Base-by-base conservation (phyloP, 2,329 filamentous ascomycete genomes). In the Xenosphaeropsis pyriputrescens region DNA sequence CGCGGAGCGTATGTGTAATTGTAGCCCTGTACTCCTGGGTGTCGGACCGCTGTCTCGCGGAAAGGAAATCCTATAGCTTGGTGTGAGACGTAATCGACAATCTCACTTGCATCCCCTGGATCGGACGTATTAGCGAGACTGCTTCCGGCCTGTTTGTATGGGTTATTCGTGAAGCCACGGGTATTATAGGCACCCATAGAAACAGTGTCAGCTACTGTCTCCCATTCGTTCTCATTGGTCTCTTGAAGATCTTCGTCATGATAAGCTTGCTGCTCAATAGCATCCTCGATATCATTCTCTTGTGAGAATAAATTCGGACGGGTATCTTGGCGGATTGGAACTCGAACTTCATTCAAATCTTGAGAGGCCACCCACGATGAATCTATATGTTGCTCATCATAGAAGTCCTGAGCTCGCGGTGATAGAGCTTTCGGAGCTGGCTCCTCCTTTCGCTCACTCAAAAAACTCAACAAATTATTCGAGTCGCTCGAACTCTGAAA, bases 71-170 rank as follows among this genome's bases (percentile, higher is more conserved):
- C 39, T 26, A 9, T 11, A 26, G 22, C 22, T 26, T 26, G 22
- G 8, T 9, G 22, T 9, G 22, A 26, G 7, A 26, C 3, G 22
- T 26, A 26, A 26, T 26, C 5, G 12, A 26, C 22, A 6, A 9
- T 11, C 8, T 26, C 22, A 26, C 4, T 9, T 9, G 8, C 8
- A 26, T 5, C 8, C 8, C 12, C 22, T 9, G 12, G 8, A 11
- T 26, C 22, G 7, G 52, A 54, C 26, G 41, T 42, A 40, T 52
- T 45, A 14, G 52, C 52, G 37, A 55, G 47, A 33, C 51, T 55
- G 34, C 50, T 53, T 14, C 47, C 47, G 26, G 51, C 44, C 35
- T 42, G 42, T 6, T 43, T 31, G 18, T 48, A 42, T 18, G 36
- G 37, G 7, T 43, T 43, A 16, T 42, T 44, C 14, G 32, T 38